Evolutionary conservation across 2,329 filamentous ascomycete species (phyloP).

Genomic region (Teratosphaeria zuluensis): DNA sequence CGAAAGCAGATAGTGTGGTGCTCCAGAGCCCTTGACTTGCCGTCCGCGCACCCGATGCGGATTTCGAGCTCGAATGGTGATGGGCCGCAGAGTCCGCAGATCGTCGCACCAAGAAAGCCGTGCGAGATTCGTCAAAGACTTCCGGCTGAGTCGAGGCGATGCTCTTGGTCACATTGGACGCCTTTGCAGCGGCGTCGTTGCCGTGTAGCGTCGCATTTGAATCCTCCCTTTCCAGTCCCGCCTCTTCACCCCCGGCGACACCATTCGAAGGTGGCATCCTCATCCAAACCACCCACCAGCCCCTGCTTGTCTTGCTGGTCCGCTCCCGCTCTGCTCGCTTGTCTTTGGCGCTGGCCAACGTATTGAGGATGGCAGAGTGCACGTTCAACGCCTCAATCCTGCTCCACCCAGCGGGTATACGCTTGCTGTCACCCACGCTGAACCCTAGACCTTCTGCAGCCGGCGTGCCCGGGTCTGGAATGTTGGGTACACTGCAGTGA

Average conservation of each 20-base stretch:
- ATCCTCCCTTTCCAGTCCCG: neutral
- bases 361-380: constrained; percentile 50
- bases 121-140: constrained; percentile 12
- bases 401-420: constrained; percentile 33
- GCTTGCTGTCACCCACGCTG: constrained; percentile 7
- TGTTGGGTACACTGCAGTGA: constrained; percentile 54
- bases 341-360: constrained; percentile 42
- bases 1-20: neutral
- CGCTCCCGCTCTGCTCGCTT: constrained; percentile 44
- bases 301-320: constrained; percentile 53
- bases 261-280: constrained; percentile 32
- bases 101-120: constrained; percentile 35
- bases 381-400: constrained; percentile 53
- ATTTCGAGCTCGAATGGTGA: neutral
- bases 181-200: neutral
- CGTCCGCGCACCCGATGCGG: neutral
- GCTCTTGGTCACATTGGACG: neutral
- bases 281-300: constrained; percentile 61
- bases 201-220: neutral
- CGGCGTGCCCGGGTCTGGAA: constrained; percentile 44
- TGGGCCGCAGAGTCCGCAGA: constrained; percentile 9
- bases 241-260: constrained; percentile 1
- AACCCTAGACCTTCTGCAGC: constrained; percentile 28
- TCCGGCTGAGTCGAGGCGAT: neutral
- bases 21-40: neutral